A percentile compares a stretch with the other conserved stretches of the same genome.
Evolutionary conservation across 352 stramenopile species (phyloP).

Genomic region (Phytophthora tentaculata): DNA sequence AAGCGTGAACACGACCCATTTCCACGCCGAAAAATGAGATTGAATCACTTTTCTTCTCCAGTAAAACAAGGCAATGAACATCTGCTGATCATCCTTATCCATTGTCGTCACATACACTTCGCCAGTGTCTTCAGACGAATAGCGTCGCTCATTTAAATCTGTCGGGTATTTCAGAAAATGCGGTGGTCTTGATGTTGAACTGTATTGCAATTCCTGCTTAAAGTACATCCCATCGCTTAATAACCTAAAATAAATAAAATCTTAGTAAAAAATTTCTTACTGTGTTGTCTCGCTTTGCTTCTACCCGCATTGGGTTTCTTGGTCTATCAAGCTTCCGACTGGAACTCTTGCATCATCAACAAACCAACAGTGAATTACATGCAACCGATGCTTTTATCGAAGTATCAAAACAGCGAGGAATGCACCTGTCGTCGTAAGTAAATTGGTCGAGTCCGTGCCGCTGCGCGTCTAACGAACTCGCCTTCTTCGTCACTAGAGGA

Average conservation of each 20-base stretch:
- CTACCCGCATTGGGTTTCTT: neutral
- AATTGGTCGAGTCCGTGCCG: neutral
- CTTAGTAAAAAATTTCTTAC: constrained; percentile 10
- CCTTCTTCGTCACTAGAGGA: constrained; percentile 19
- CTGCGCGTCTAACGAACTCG: constrained; percentile 1
- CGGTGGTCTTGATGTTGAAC: neutral
- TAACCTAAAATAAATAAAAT: neutral
- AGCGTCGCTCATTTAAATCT: neutral
- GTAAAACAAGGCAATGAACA: constrained; percentile 52
- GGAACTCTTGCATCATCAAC: neutral
- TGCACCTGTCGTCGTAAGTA: constrained; percentile 10
- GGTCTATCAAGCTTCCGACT: constrained; percentile 3
- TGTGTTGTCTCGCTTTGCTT: constrained; percentile 4
- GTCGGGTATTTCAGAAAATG: neutral
- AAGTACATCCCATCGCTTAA: no score
- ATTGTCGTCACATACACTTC: constrained; percentile 36
- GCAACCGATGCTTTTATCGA: no score
- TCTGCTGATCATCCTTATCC: constrained; percentile 48
- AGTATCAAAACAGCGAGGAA: neutral
- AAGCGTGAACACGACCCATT: constrained; percentile 32
- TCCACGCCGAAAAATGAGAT: constrained; percentile 52
- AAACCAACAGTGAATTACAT: neutral
- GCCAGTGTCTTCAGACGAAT: constrained; percentile 3
- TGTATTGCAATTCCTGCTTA: constrained; percentile 1
- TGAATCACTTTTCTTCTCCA: constrained; percentile 52